These are phyloP conservation scores for Heliamphora exappendiculata DNA, from an alignment of 148 eudicot genomes.

Conservation along the genomic window DNA sequence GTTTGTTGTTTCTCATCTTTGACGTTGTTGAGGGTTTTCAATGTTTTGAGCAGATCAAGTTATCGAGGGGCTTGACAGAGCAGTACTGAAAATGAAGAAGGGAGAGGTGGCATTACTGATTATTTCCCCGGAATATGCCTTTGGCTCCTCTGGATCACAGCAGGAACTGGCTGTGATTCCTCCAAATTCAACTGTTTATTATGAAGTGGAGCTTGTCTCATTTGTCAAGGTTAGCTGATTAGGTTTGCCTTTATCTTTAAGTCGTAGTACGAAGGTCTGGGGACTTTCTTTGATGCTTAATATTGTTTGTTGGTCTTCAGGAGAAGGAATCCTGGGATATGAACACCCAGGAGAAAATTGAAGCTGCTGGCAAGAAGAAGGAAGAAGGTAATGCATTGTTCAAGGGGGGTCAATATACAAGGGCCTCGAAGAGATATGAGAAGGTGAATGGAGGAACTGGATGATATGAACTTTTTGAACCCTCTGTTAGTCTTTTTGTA, in stretches of 20 bases:
- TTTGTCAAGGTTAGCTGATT: conserved; percentile 61
- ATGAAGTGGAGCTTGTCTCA: conserved; percentile 73
- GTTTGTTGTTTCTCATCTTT: not conserved
- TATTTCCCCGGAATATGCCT: conserved; percentile 80
- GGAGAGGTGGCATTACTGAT: conserved; percentile 67
- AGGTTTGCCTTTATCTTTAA: not conserved
- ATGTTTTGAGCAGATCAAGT: conserved; percentile 69
- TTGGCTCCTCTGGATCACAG: conserved; percentile 66
- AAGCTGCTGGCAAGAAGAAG: conserved; percentile 82
- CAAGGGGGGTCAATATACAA: conserved; percentile 69
- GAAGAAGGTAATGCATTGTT: conserved; percentile 88
- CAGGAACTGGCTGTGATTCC: conserved; percentile 85
- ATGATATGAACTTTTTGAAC: not conserved
- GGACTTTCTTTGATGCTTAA: not conserved
- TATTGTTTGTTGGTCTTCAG: conserved; percentile 26
- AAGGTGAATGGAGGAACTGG: conserved; percentile 35
- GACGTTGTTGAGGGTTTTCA: not conserved
- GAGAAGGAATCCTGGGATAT: conserved; percentile 99
- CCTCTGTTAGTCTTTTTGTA: not conserved
- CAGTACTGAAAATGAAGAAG: conserved; percentile 82
- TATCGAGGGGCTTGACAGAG: conserved; percentile 74
- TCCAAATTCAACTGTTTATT: conserved; percentile 64
- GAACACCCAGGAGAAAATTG: conserved; percentile 83
- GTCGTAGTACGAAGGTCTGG: not conserved
- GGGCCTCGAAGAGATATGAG: conserved; percentile 94